A percentile compares a stretch with the other conserved stretches of the same genome.
phyloP scores from a whole-genome alignment of 2,329 filamentous ascomycete genomes.

The Camillea tinctor region DNA sequence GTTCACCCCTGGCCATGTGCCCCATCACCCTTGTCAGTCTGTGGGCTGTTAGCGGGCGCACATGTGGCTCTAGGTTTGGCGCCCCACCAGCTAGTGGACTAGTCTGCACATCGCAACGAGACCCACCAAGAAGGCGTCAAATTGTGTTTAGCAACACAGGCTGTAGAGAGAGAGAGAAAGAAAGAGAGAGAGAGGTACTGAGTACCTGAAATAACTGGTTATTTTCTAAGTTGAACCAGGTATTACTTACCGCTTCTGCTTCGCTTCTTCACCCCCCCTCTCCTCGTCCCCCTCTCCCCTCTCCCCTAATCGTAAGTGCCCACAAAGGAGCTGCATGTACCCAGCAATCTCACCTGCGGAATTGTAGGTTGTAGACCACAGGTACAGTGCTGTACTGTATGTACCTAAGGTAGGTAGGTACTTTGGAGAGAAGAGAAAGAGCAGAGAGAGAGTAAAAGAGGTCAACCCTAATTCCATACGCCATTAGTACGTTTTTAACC shows the following conservation, averaged over 20 bases:
- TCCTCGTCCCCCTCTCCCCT: too few relatives aligned
- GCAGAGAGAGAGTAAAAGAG: too few relatives aligned
- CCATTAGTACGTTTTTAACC: too few relatives aligned
- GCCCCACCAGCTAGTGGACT: not conserved
- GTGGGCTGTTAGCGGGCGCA: not conserved
- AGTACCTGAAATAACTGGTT: not conserved
- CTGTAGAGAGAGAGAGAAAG: too few relatives aligned
- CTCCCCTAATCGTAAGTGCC: not conserved
- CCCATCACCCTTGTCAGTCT: not conserved
- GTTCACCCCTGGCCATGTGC: not conserved
- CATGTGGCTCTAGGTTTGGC: not conserved
- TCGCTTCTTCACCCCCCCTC: too few relatives aligned
- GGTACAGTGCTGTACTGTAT: not conserved
- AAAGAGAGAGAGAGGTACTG: too few relatives aligned
- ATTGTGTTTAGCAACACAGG: not conserved
- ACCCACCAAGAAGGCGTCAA: not conserved
- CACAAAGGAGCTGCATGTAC: not conserved
- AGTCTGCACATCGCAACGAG: not conserved
- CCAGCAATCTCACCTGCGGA: not conserved
- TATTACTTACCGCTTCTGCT: too few relatives aligned
- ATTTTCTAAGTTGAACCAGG: too few relatives aligned
- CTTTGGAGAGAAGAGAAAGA: too few relatives aligned
- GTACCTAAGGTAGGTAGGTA: not conserved
- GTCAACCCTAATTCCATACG: too few relatives aligned
- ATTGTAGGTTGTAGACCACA: not conserved